Conservation (phyloP, 1,139 yeast species). For the Suhomyces yuchorum region DNA sequence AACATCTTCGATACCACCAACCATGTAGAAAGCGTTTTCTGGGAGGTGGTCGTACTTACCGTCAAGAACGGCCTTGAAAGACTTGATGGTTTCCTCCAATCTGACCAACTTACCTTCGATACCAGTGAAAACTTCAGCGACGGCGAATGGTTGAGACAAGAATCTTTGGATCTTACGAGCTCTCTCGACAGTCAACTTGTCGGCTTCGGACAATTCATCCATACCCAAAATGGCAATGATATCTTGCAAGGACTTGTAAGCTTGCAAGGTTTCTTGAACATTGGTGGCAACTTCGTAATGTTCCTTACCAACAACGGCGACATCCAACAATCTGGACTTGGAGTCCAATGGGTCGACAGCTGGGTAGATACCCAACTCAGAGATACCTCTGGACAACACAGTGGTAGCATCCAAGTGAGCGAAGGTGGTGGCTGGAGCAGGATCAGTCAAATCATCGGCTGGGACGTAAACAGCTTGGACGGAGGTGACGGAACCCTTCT, state of each 20-base stretch:
- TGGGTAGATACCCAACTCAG: constrained; percentile 99
- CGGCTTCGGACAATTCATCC: constrained; percentile 99
- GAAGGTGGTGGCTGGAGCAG: constrained; percentile 99
- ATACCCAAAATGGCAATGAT: constrained; percentile 99
- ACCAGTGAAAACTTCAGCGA: constrained; percentile 99
- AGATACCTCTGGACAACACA: constrained; percentile 98
- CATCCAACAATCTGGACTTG: constrained; percentile 97
- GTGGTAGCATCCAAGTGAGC: constrained; percentile 99
- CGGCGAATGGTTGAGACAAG: constrained; percentile 99
- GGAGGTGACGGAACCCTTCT: constrained; percentile 99
- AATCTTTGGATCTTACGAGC: constrained; percentile 99
- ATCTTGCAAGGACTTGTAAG: constrained; percentile 99
- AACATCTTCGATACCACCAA: constrained; percentile 99
- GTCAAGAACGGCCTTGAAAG: constrained; percentile 95
- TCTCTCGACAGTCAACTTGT: constrained; percentile 99
- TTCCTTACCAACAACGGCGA: constrained; percentile 96
- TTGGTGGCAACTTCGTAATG: constrained; percentile 93
- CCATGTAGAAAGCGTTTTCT: constrained; percentile 99
- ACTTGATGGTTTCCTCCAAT: constrained; percentile 89
- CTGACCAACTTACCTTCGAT: constrained; percentile 97
- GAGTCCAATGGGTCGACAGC: constrained; percentile 99
- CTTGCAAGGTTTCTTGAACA: constrained; percentile 98
- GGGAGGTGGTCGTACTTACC: constrained; percentile 99
- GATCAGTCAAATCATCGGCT: constrained; percentile 99
- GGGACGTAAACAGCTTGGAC: constrained; percentile 99